A percentile compares a stretch with the other conserved stretches of the same genome.
phyloP scores from a whole-genome alignment of 2,329 filamentous ascomycete genomes.

The Reticulascus tulasneorum region DNA sequence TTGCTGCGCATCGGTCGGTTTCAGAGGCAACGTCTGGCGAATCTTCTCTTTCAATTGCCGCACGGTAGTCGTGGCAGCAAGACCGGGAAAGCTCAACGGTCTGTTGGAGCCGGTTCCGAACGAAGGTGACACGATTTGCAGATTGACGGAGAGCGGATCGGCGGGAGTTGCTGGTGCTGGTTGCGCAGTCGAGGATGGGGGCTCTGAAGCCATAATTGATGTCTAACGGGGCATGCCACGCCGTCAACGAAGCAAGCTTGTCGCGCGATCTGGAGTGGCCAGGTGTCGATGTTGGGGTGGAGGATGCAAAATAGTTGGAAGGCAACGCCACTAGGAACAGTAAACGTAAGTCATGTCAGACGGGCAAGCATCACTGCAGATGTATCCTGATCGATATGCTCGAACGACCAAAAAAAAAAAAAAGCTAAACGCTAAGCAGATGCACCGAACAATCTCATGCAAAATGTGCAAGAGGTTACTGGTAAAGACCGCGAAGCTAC shows the following conservation, averaged over 20 bases:
- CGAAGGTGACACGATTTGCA: conserved; percentile 58
- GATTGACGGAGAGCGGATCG: conserved; percentile 42
- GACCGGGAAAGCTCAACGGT: conserved; percentile 43
- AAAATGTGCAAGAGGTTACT: too few species aligned
- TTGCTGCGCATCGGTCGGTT: conserved; percentile 51
- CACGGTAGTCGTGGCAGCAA: conserved; percentile 49
- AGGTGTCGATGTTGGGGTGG: too few species aligned
- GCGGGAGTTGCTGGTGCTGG: conserved; percentile 19
- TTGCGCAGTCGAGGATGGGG: conserved; percentile 20
- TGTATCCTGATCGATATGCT: too few species aligned
- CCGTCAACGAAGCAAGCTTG: conserved; percentile 1
- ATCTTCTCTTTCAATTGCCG: conserved; percentile 56
- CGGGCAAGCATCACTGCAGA: too few species aligned
- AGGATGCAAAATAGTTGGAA: too few species aligned
- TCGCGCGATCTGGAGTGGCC: too few species aligned
- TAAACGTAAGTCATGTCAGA: too few species aligned
- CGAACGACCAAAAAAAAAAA: too few species aligned
- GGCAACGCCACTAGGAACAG: neutral
- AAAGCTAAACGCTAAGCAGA: too few species aligned
- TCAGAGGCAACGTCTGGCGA: conserved; percentile 44
- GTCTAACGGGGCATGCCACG: conserved; percentile 13
- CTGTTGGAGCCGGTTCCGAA: conserved; percentile 41
- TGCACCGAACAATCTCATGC: too few species aligned
- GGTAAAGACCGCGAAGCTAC: too few species aligned
- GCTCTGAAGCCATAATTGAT: conserved; percentile 35